Conservation (phyloP, 768 basidiomycete genomes). For the Hygrophorus pudorinus region DNA sequence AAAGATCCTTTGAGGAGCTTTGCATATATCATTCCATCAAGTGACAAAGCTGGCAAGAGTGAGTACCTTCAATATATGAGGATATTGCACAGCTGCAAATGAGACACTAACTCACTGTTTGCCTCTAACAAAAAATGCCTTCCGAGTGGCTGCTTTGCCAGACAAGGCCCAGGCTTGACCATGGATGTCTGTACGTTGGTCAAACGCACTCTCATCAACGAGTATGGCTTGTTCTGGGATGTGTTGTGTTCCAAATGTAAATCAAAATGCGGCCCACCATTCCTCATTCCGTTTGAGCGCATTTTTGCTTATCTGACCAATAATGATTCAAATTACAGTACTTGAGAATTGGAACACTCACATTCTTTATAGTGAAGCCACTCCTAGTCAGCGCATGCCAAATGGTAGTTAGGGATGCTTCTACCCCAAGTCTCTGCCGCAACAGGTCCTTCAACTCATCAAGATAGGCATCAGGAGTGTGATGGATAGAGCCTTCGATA, state of each 20-base stretch:
- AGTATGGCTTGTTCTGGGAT: conserved; percentile 21
- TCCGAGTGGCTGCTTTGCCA: conserved; percentile 13
- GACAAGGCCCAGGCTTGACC: conserved; percentile 18
- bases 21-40: conserved; percentile 23
- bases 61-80: conserved; percentile 17
- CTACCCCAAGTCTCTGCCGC: conserved; percentile 2
- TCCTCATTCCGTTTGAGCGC: conserved; percentile 11
- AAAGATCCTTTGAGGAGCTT: conserved; percentile 21
- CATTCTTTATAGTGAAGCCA: conserved; percentile 17
- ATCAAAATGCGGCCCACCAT: conserved; percentile 8
- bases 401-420: conserved; percentile 8
- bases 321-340: neutral
- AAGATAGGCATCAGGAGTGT: conserved; percentile 10
- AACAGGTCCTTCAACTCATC: conserved; percentile 12
- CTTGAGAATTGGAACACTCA: neutral
- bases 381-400: conserved; percentile 12
- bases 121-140: conserved; percentile 20
- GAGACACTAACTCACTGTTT: conserved; percentile 10
- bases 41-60: conserved; percentile 24
- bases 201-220: conserved; percentile 25
- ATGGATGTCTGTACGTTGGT: conserved; percentile 15
- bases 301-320: conserved; percentile 6
- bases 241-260: conserved; percentile 8
- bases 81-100: neutral
- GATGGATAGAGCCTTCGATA: conserved; percentile 6